phyloP scores from a whole-genome alignment of 257 asterid genomes.

The Gentiana straminea region DNA sequence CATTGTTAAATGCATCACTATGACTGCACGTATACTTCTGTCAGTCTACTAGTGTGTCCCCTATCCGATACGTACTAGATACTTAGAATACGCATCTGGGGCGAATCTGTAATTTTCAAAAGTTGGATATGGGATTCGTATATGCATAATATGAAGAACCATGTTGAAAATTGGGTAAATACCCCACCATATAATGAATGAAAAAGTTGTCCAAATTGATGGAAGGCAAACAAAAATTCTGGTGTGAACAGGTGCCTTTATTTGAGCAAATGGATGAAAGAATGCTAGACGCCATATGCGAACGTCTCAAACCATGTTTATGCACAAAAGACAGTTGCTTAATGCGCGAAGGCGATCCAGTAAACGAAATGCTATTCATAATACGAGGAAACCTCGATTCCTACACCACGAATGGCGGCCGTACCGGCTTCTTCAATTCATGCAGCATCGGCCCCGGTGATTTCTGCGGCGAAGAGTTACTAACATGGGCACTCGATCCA shows the following conservation, averaged over 20 bases:
- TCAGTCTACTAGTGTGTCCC: too few relatives aligned
- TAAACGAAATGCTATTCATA: conserved; percentile 81
- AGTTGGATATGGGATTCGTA: too few relatives aligned
- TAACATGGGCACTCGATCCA: conserved; percentile 96
- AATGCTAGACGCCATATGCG: conserved; percentile 92
- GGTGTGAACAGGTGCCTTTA: conserved; percentile 58
- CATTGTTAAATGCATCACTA: too few relatives aligned
- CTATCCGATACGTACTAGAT: too few relatives aligned
- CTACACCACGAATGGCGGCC: conserved; percentile 87
- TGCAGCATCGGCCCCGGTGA: conserved; percentile 79
- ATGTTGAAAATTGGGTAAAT: too few relatives aligned
- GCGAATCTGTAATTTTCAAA: too few relatives aligned
- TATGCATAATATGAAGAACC: too few relatives aligned
- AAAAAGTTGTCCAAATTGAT: too few relatives aligned
- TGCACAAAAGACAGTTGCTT: conserved; percentile 74
- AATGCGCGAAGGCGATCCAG: conserved; percentile 91
- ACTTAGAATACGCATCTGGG: too few relatives aligned
- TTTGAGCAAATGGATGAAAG: conserved; percentile 92
- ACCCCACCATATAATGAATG: too few relatives aligned
- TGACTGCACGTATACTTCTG: too few relatives aligned
- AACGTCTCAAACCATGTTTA: conserved; percentile 81
- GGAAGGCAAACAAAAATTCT: too few relatives aligned
- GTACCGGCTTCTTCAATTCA: conserved; percentile 91
- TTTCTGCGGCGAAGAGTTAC: conserved; percentile 93
- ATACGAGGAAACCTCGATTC: conserved; percentile 92